A percentile compares a stretch with the other conserved stretches of the same genome.
phyloP scores from a whole-genome alignment of 768 basidiomycete genomes.

The Suillus discolor region DNA sequence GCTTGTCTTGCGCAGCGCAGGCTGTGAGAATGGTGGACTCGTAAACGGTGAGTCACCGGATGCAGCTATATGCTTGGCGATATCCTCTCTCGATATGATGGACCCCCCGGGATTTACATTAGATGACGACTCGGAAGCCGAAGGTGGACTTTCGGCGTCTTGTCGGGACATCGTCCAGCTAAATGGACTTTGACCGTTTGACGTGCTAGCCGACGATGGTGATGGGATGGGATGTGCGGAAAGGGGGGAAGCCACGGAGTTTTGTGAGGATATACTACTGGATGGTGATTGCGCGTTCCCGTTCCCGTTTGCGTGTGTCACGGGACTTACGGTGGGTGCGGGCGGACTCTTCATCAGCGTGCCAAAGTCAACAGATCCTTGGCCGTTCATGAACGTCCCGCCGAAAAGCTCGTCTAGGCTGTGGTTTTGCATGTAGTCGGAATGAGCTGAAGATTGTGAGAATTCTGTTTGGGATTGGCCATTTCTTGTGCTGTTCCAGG shows the following conservation, averaged over 20 bases:
- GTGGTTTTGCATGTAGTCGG: conserved; percentile 29
- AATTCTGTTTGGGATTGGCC: conserved; percentile 30
- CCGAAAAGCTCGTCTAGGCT: conserved; percentile 51
- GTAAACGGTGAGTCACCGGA: conserved; percentile 66
- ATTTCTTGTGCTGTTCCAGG: conserved; percentile 27
- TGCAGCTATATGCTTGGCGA: conserved; percentile 49
- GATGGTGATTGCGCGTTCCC: conserved; percentile 21
- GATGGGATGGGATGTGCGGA: conserved; percentile 23
- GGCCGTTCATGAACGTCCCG: conserved; percentile 36
- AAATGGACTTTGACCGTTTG: conserved; percentile 27
- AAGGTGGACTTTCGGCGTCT: conserved; percentile 34
- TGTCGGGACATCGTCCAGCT: conserved; percentile 29
- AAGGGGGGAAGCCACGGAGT: conserved; percentile 13
- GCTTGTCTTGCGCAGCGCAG: conserved; percentile 42
- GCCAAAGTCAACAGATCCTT: conserved; percentile 36
- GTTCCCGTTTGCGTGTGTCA: conserved; percentile 44
- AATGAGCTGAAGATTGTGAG: conserved; percentile 19
- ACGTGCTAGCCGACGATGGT: conserved; percentile 28
- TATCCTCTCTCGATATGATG: conserved; percentile 46
- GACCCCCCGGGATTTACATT: conserved; percentile 30
- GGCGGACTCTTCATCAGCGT: conserved; percentile 35
- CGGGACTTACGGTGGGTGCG: conserved; percentile 48
- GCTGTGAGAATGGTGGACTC: conserved; percentile 27
- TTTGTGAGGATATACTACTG: conserved; percentile 17
- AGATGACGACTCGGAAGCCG: conserved; percentile 40